These are phyloP conservation scores for Phytophthora pluvialis DNA, from an alignment of 352 stramenopile genomes.

Conservation along the genomic window DNA sequence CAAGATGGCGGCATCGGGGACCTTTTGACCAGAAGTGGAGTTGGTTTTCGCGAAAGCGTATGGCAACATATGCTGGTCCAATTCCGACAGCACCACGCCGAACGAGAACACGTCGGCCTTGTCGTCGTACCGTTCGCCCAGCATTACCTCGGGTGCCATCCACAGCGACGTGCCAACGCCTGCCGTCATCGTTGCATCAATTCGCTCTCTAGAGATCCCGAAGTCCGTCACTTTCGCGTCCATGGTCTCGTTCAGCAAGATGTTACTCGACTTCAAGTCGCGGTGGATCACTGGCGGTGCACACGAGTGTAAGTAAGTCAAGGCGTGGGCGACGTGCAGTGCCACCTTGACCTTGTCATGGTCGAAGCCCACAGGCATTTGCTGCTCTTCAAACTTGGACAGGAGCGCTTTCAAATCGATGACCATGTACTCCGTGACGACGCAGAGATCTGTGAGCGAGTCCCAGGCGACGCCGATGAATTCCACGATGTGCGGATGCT, in stretches of 20 bases:
- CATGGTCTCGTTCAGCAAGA: constrained; percentile 31
- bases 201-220: constrained; percentile 32
- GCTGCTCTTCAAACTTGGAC: constrained; percentile 32
- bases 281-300: constrained; percentile 28
- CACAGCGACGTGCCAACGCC: constrained; percentile 39
- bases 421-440: constrained; percentile 55
- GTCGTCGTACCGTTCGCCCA: constrained; percentile 41
- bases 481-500: constrained; percentile 47
- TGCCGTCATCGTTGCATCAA: constrained; percentile 39
- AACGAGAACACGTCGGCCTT: constrained; percentile 54
- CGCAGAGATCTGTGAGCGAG: constrained; percentile 41
- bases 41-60: constrained; percentile 35
- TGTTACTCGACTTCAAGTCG: constrained; percentile 33
- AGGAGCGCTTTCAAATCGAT: constrained; percentile 43
- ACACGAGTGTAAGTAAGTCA: constrained; percentile 49
- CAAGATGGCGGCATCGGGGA: constrained; percentile 45
- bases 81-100: constrained; percentile 42
- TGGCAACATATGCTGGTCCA: constrained; percentile 32
- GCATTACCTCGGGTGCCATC: constrained; percentile 41
- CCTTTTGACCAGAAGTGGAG: constrained; percentile 6
- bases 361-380: constrained; percentile 27
- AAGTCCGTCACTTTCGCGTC: constrained; percentile 42
- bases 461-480: constrained; percentile 59
- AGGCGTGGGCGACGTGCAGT: constrained; percentile 33
- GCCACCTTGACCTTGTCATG: constrained; percentile 37